These are phyloP conservation scores for Hsuehochloa calcarea DNA, from an alignment of 176 grass and related monocot genomes.

Conservation along the genomic window DNA sequence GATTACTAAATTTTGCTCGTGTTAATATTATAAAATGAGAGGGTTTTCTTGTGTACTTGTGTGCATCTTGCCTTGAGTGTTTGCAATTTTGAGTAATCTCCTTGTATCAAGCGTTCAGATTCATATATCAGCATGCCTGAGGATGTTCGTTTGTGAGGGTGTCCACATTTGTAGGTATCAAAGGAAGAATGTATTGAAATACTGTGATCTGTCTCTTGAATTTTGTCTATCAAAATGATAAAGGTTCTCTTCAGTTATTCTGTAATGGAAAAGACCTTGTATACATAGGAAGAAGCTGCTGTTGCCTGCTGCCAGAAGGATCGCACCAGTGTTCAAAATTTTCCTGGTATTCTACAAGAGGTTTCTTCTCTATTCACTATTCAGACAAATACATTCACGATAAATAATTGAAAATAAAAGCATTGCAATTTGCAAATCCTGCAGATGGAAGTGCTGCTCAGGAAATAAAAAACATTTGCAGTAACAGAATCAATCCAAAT, in stretches of 20 bases:
- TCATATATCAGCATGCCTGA: neutral
- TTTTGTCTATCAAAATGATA: neutral
- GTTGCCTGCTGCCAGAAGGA: neutral
- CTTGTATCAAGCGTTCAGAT: slow-evolving; percentile 9
- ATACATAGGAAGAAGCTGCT: neutral
- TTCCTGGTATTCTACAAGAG: neutral
- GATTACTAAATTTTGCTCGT: slow-evolving; percentile 1
- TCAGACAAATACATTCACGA: neutral
- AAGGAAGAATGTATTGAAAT: neutral
- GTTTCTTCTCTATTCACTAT: neutral
- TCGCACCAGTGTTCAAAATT: neutral
- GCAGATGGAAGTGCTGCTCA: neutral
- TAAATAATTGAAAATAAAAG: neutral
- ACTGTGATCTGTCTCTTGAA: neutral
- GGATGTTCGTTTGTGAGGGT: neutral
- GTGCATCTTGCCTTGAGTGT: neutral
- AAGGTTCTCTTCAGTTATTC: neutral
- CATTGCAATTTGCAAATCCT: neutral
- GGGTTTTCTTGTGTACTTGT: neutral
- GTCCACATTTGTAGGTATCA: neutral
- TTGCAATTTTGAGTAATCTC: neutral
- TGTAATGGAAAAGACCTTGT: neutral
- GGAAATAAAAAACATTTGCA: neutral
- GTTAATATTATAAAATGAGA: slow-evolving; percentile 19
- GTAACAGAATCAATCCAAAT: neutral